Percentiles rank a stretch among this genome's conserved stretches.
phyloP scores from a whole-genome alignment of 164 flowering plant genomes.

The Amborella trichopoda region DNA sequence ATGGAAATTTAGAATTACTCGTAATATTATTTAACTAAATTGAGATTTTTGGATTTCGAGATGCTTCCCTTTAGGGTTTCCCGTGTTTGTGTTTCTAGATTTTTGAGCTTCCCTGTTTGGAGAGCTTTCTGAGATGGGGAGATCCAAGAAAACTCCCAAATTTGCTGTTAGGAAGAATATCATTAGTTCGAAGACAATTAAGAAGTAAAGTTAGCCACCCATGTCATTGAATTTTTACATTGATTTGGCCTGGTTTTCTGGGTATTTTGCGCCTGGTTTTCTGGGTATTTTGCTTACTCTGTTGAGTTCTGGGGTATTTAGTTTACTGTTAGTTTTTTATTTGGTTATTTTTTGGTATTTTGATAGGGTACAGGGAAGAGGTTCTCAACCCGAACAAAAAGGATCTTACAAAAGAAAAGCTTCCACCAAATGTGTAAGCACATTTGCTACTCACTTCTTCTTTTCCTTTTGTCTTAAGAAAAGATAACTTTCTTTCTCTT shows the following conservation, averaged over 20 bases:
- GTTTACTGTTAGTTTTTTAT: no score
- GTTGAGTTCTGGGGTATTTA: no score
- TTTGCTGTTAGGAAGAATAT: constrained; percentile 79
- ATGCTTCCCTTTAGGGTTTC: no score
- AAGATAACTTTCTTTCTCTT: no score
- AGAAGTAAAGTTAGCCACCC: constrained; percentile 27
- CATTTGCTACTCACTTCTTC: neutral
- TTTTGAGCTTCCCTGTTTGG: no score
- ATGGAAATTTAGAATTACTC: no score
- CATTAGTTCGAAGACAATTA: constrained; percentile 46
- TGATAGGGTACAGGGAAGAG: constrained; percentile 52
- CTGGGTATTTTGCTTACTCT: neutral
- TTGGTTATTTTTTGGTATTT: neutral
- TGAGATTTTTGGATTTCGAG: no score
- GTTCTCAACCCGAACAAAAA: constrained; percentile 71
- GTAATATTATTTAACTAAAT: no score
- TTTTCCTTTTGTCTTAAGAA: no score
- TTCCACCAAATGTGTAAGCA: constrained; percentile 81
- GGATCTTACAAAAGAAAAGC: constrained; percentile 50
- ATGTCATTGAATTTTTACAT: neutral
- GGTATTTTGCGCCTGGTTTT: neutral
- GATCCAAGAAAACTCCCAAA: constrained; percentile 58
- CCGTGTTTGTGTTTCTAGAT: no score
- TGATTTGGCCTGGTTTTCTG: neutral
- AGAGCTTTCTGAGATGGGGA: no score